Percentiles rank a stretch among this genome's conserved stretches.
These are phyloP conservation scores for Daldinia eschscholtzii DNA, from an alignment of 2,329 filamentous ascomycete species.

Conservation along the genomic window DNA sequence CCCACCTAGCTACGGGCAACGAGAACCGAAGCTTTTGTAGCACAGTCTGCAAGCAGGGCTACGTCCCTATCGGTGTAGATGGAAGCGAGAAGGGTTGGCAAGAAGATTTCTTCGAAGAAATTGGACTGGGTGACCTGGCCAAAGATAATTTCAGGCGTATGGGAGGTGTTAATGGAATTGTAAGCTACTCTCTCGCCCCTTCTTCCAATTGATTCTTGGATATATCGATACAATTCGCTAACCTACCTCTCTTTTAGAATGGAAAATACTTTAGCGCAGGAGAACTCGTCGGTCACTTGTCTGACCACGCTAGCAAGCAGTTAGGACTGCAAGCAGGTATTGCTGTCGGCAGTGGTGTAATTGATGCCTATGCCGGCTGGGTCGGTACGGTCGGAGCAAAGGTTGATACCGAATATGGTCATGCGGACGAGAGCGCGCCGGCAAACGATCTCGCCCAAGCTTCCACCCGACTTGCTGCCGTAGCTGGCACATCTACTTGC, in stretches of 20 bases:
- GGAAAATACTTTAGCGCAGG: slow-evolving; percentile 92
- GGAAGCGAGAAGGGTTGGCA: slow-evolving; percentile 99
- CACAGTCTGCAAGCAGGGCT: slow-evolving; percentile 97
- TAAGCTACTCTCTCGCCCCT: slow-evolving; percentile 66
- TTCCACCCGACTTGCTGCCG: slow-evolving; percentile 91
- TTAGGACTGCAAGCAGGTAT: slow-evolving; percentile 89
- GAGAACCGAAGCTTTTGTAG: slow-evolving; percentile 96
- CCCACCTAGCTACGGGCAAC: slow-evolving; percentile 91
- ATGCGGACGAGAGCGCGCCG: slow-evolving; percentile 74
- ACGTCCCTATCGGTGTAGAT: slow-evolving; percentile 95
- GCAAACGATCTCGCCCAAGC: slow-evolving; percentile 92
- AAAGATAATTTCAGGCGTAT: slow-evolving; percentile 92
- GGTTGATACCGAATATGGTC: slow-evolving; percentile 77
- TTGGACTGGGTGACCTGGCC: slow-evolving; percentile 86
- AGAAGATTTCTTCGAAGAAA: slow-evolving; percentile 88
- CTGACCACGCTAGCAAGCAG: slow-evolving; percentile 83
- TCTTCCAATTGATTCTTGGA: slow-evolving; percentile 50
- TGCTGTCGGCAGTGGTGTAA: slow-evolving; percentile 94
- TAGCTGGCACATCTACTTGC: slow-evolving; percentile 97
- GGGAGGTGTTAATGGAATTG: slow-evolving; percentile 94
- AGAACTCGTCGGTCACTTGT: slow-evolving; percentile 87
- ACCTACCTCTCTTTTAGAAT: slow-evolving; percentile 70
- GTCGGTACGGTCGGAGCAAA: slow-evolving; percentile 99
- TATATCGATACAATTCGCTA: slow-evolving; percentile 42
- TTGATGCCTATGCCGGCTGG: slow-evolving; percentile 98